phyloP scores from a whole-genome alignment of 768 basidiomycete species.

The Pleurotus ostreatus region DNA sequence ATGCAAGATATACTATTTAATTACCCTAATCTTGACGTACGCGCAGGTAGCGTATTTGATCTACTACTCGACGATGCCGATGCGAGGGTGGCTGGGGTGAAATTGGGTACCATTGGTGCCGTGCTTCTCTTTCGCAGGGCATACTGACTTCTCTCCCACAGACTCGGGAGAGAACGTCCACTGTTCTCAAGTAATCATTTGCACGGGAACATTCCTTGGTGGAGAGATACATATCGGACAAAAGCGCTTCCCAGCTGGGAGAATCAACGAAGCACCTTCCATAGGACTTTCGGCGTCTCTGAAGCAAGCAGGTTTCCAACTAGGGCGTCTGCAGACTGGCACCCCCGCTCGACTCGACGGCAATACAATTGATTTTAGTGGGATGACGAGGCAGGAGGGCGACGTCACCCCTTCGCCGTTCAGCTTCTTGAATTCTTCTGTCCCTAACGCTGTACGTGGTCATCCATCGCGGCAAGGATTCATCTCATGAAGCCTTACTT shows the following conservation, averaged over 20 bases:
- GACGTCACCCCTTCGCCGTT: conserved; percentile 68
- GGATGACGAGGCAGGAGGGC: conserved; percentile 60
- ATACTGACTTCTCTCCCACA: conserved; percentile 20
- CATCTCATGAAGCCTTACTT: not conserved
- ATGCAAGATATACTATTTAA: conserved; percentile 70
- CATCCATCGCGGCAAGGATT: not conserved
- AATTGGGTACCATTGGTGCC: conserved; percentile 42
- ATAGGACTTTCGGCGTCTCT: conserved; percentile 76
- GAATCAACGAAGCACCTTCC: conserved; percentile 69
- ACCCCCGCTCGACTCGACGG: conserved; percentile 80
- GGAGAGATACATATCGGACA: conserved; percentile 89
- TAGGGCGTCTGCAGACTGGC: conserved; percentile 81
- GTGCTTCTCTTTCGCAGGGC: too few relatives aligned
- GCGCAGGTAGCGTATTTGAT: conserved; percentile 75
- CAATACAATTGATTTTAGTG: conserved; percentile 65
- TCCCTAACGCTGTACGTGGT: conserved; percentile 61
- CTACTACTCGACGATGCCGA: conserved; percentile 65
- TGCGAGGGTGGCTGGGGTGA: conserved; percentile 61
- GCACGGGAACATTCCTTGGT: conserved; percentile 88
- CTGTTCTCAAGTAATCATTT: conserved; percentile 82
- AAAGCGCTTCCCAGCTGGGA: conserved; percentile 74
- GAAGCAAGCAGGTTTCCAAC: conserved; percentile 68
- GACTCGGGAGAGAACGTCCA: conserved; percentile 71
- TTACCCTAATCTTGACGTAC: conserved; percentile 68
- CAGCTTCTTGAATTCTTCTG: conserved; percentile 64